Evolutionary conservation across 164 flowering plant genomes (phyloP).

Genomic region (Annona squamosa): DNA sequence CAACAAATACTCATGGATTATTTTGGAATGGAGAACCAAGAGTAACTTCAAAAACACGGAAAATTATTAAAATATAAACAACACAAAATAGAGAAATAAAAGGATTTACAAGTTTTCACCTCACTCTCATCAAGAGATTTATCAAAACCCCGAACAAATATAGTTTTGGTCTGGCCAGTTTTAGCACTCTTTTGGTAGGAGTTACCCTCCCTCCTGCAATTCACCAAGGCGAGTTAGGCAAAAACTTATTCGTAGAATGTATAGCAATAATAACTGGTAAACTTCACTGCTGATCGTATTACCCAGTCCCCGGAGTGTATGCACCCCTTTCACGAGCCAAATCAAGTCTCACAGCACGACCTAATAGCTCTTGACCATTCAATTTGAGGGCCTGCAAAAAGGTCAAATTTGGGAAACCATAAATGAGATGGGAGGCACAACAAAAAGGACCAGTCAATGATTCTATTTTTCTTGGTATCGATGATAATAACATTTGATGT

Average conservation of each 20-base stretch:
- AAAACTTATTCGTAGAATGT: not conserved
- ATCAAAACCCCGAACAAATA: constrained; percentile 74
- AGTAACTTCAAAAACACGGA: not conserved
- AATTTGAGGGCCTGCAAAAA: constrained; percentile 53
- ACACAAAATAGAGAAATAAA: not conserved
- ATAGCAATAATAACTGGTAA: not conserved
- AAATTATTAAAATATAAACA: too few relatives aligned
- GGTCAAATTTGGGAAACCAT: not conserved
- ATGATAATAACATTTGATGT: not conserved
- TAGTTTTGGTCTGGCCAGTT: constrained; percentile 28
- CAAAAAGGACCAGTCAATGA: not conserved
- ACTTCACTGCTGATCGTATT: not conserved
- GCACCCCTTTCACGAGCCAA: constrained; percentile 63
- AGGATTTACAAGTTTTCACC: constrained; percentile 24
- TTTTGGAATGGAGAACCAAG: not conserved
- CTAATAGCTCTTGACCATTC: constrained; percentile 44
- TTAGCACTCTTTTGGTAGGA: constrained; percentile 38
- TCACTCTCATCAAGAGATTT: constrained; percentile 37
- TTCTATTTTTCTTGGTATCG: not conserved
- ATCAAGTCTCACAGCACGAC: constrained; percentile 63
- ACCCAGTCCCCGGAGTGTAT: constrained; percentile 54
- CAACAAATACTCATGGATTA: not conserved
- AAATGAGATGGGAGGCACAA: not conserved
- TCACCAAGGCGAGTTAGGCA: not conserved
- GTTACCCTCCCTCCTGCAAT: constrained; percentile 37